These are phyloP conservation scores for Paramecium pentaurelia DNA, from an alignment of 73 alveolate genomes.

Conservation along the genomic window DNA sequence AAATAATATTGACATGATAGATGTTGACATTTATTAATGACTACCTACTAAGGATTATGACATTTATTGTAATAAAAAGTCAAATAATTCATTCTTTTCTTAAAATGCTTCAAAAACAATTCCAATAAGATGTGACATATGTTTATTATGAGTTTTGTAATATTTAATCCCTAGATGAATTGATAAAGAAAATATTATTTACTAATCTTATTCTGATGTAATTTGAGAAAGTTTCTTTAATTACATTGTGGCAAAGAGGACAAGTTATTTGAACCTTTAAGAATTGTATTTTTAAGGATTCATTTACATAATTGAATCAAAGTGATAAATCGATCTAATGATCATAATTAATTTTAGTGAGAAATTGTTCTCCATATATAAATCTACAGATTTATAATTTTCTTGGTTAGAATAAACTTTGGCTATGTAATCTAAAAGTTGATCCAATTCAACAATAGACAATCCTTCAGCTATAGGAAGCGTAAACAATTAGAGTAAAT, in stretches of 20 bases:
- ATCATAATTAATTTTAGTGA: neutral
- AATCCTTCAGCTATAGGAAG: neutral
- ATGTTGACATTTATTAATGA: neutral
- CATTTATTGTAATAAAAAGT: neutral
- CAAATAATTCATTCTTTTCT: neutral
- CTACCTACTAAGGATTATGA: neutral
- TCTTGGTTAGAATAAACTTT: neutral
- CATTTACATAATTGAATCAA: neutral
- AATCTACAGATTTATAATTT: neutral
- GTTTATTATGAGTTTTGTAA: neutral
- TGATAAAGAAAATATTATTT: neutral
- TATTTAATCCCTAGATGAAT: neutral
- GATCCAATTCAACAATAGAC: neutral
- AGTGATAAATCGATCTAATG: neutral
- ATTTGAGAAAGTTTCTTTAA: neutral
- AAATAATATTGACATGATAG: neutral
- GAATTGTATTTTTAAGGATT: neutral
- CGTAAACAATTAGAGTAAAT: neutral
- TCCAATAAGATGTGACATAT: neutral
- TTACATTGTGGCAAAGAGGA: neutral
- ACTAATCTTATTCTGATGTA: neutral
- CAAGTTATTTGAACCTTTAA: neutral
- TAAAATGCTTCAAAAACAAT: neutral
- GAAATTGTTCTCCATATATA: slow-evolving; percentile 7
- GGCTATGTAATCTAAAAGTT: neutral